Evolutionary conservation across 768 basidiomycete species (phyloP), one percentile per base, ranked within the genome.

Genomic region (Megacollybia marginata): DNA sequence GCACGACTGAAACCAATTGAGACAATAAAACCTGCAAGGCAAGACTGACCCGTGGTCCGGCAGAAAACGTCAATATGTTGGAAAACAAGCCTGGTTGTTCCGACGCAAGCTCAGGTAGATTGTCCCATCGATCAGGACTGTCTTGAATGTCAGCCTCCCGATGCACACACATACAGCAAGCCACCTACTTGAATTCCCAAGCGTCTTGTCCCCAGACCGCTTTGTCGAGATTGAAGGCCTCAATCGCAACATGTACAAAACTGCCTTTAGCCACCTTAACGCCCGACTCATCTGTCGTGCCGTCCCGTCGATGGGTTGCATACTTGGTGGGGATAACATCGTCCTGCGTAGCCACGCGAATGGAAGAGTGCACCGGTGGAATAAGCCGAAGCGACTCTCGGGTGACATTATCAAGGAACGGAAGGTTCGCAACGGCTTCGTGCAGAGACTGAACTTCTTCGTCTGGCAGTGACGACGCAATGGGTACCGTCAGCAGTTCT

Each of bases 61-160:
- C 82, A 11, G 88, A 91, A 59, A 92, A 92, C 0, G 83, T 80
- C 38, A 91, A 64, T 0, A 79, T 75, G 58, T 86, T 85, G 20
- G 80, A 75, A 60, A 80, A 88, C 33, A 88, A 60, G 1, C 89
- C 88, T 16, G 88, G 89, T 34, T 80, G 66, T n/a, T 71, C 66
- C n/a, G 65, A 56, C 2, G 75, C 88, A n/a, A 71, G 66, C 52
- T 89, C 83, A 1, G 90, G 85, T 0, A 91, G 74, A 53, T 78
- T 70, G 57, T 86, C 77, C 89, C 89, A 92, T 20, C 89, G 73
- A 52, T 92, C 87, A 2, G 89, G 89, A 35, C 90, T 91, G 52
- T 31, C 36, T 38, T 31, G 16, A 5, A 44, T 48, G 33, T 62
- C 80, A 28, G 23, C 23, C 23, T 28, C 23, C 23, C 23, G 6